These are phyloP conservation scores for Tylopilus intermedius DNA, from an alignment of 768 basidiomycete genomes.

Conservation along the genomic window DNA sequence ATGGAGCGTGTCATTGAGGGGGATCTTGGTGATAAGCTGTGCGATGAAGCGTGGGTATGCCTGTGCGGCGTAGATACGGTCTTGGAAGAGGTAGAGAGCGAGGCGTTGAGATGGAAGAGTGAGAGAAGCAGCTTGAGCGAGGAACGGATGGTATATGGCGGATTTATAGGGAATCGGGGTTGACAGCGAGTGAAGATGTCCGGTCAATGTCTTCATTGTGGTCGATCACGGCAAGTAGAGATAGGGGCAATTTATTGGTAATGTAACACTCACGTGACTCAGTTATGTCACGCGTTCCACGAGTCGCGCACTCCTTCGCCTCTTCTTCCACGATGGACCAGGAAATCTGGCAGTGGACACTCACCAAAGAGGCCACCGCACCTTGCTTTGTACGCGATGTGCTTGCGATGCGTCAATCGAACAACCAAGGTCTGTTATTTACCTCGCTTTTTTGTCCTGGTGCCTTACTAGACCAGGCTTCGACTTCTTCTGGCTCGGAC, in stretches of 20 bases:
- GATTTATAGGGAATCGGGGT: conserved; percentile 38
- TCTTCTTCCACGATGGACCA: conserved; percentile 7
- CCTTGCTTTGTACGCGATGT: conserved; percentile 54
- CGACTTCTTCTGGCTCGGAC: conserved; percentile 69
- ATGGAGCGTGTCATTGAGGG: conserved; percentile 25
- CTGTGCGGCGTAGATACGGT: conserved; percentile 68
- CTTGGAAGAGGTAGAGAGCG: conserved; percentile 64
- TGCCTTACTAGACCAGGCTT: conserved; percentile 30
- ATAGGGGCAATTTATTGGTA: not conserved
- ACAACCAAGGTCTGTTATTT: conserved; percentile 26
- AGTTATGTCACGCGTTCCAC: no score
- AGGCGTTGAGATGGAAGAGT: conserved; percentile 46
- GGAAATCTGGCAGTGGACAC: conserved; percentile 46
- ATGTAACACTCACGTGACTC: no score
- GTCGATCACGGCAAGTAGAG: not conserved
- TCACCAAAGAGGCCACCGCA: conserved; percentile 51
- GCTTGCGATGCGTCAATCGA: conserved; percentile 39
- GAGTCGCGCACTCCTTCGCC: no score
- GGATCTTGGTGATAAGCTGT: conserved; percentile 56
- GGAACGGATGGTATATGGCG: conserved; percentile 56
- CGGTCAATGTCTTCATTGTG: conserved; percentile 12
- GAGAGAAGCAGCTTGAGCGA: conserved; percentile 51
- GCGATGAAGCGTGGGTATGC: conserved; percentile 74
- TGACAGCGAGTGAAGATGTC: conserved; percentile 35
- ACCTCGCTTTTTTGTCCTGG: not conserved